Base-by-base conservation (phyloP, 1,139 yeast species). In the Torulaspora globosa region DNA sequence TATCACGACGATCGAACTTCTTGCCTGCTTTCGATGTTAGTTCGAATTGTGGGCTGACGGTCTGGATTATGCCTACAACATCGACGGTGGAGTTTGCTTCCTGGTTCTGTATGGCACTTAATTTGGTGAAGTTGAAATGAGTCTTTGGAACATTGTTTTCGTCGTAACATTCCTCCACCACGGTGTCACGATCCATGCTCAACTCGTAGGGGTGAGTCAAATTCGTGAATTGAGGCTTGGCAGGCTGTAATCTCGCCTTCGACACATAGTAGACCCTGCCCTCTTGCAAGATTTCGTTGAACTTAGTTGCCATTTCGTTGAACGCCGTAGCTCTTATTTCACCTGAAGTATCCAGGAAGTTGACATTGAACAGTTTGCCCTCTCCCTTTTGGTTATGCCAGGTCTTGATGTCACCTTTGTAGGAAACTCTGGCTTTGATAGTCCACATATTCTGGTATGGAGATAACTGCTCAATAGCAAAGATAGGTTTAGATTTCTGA, bases 291-390 rank as follows among this genome's bases (percentile, higher is more conserved):
- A 80, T 61, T 56, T 83, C 84, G 68, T 78, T 83, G 60, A 78
- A 84, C 61, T 79, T 80, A 51, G 86, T 95, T 6, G 94, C 97
- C 54, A 79, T 76, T 37, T 88, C 94, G 63, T 86, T 87, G 68
- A 94, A 94, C 3, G 95, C 97, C 7, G 97, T 89, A 12, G 96
- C 97, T 60, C 95, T 79, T 58, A 94, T 94, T 70, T 92, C 98
- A 59, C 95, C 96, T 5, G 96, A 84, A 64, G 94, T 96, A 64
- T 94, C 99, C 53, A 90, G 71, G 54, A 94, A 80, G 57, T 89
- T 87, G 34, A 88, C 88, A 57, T 84, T 84, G 71, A 94, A 88
- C 50, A 94, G 75, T 65, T 87, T 86, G 44, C 98, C 98, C 55
- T 84, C 89, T 50, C 96, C 96, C 59, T 82, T 77, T 48, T 80